Evolutionary conservation across 768 basidiomycete genomes (phyloP), one percentile per base, ranked within the genome.

Genomic region (Mycena vitilis): DNA sequence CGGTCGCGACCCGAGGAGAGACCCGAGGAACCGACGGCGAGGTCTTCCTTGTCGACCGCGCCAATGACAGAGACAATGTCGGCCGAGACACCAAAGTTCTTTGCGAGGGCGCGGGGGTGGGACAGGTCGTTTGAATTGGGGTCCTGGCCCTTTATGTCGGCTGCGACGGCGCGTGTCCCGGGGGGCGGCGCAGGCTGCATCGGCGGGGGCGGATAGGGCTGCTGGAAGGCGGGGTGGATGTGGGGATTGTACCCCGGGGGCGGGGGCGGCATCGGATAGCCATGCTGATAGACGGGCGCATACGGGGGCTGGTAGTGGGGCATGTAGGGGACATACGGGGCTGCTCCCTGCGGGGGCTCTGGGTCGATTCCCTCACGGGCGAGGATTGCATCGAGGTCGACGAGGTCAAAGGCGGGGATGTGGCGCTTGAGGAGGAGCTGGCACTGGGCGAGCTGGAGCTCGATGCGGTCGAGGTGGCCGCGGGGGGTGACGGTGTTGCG

Each of bases 401-500:
- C 86, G 60, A 93, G 81, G 51, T 84, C 83, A 76, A 94, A 95
- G 68, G 84, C 87, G 0, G 90, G 89, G 61, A 90, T 83, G 73
- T 88, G 88, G 23, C 87, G 88, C 79, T 92, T 92, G 74, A 95
- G 87, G 52, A 95, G 88, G 20, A 90, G 90, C 69, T 89, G 88
- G 74, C 93, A 95, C 70, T 93, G 91, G 0, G 86, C 83, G 56
- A 95, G 86, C 81, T 93, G 91, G 71, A 88, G 87, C 82, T 95
- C 94, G 77, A 95, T 80, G 68, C 86, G 91, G 76, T 95, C 94
- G 0, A 92, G 91, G 78, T 95, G 90, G 42, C 94, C 94, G 47
- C 94, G 85, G 2, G 91, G 92, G 57, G 93, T 95, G 74, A 95
- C 87, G 1, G 91, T 94, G 85, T 95, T 92, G 47, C 94, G 84